Evolutionary conservation across 2,329 filamentous ascomycete species (phyloP).

Genomic region (Emericellopsis atlantica): DNA sequence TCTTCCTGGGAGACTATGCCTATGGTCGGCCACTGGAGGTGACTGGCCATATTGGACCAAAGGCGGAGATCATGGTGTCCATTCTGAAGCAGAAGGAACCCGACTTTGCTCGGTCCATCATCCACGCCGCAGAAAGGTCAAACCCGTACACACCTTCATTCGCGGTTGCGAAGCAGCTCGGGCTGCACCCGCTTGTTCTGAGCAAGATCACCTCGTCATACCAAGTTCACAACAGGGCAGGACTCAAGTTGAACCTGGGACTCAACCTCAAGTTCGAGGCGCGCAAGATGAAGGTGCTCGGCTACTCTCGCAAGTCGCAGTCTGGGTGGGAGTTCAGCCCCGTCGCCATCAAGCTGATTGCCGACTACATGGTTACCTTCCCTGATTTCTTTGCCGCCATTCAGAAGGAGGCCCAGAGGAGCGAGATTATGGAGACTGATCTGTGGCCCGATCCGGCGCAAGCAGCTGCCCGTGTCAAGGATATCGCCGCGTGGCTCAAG

Average conservation of each 20-base stretch:
- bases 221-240: slow-evolving; percentile 65
- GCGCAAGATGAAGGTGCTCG: slow-evolving; percentile 88
- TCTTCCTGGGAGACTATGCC: slow-evolving; percentile 88
- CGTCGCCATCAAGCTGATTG: slow-evolving; percentile 67
- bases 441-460: slow-evolving; percentile 65
- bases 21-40: slow-evolving; percentile 88
- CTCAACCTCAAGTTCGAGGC: slow-evolving; percentile 95
- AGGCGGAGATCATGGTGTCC: slow-evolving; percentile 69
- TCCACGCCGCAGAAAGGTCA: slow-evolving; percentile 52
- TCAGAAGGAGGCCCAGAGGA: slow-evolving; percentile 71
- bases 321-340: slow-evolving; percentile 94
- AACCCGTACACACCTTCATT: slow-evolving; percentile 79
- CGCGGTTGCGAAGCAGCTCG: slow-evolving; percentile 71
- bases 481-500: slow-evolving; percentile 90
- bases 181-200: slow-evolving; percentile 73
- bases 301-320: slow-evolving; percentile 77
- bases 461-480: slow-evolving; percentile 74
- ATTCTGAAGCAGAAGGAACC: slow-evolving; percentile 59
- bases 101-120: slow-evolving; percentile 70
- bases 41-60: slow-evolving; percentile 58
- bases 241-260: slow-evolving; percentile 76
- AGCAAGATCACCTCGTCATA: slow-evolving; percentile 97
- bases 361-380: slow-evolving; percentile 85
- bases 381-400: slow-evolving; percentile 91
- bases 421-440: slow-evolving; percentile 72